Evolutionary conservation across 1,284 basidiomycete genomes (phyloP).

Genomic region (Cutaneotrichosporon sp.): DNA sequence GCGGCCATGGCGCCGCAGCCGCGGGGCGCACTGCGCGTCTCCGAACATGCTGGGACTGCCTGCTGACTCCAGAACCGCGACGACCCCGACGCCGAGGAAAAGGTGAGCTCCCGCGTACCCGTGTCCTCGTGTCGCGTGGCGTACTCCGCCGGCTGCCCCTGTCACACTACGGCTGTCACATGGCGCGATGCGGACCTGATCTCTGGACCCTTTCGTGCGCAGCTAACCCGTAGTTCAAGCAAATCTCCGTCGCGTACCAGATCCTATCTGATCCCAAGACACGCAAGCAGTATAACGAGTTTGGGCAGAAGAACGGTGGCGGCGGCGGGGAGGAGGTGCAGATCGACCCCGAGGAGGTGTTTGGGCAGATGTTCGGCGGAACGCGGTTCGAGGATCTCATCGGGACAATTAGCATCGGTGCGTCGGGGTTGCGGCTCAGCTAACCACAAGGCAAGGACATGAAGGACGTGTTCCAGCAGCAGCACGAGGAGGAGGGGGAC

Average conservation of each 20-base stretch:
- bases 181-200: too few relatives aligned
- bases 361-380: conserved; percentile 79
- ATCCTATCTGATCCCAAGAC: conserved; percentile 80
- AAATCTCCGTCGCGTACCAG: conserved; percentile 77
- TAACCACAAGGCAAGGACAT: conserved; percentile 71
- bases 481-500: conserved; percentile 58
- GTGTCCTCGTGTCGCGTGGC: not conserved
- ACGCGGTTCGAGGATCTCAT: conserved; percentile 53
- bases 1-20: too few relatives aligned
- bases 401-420: conserved; percentile 51
- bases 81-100: conserved; percentile 84
- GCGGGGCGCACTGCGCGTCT: too few relatives aligned
- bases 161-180: too few relatives aligned
- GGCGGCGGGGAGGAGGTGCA: conserved; percentile 39
- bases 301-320: conserved; percentile 51
- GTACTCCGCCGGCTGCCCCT: not conserved
- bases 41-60: too few relatives aligned
- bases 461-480: conserved; percentile 95
- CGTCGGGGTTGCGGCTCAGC: conserved; percentile 5
- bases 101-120: conserved; percentile 48
- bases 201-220: too few relatives aligned
- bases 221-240: conserved; percentile 59
- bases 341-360: conserved; percentile 76
- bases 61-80: conserved; percentile 66
- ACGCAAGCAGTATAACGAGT: conserved; percentile 89